Evolutionary conservation across 257 asterid genomes (phyloP).

Genomic region (Scutellaria galericulata): DNA sequence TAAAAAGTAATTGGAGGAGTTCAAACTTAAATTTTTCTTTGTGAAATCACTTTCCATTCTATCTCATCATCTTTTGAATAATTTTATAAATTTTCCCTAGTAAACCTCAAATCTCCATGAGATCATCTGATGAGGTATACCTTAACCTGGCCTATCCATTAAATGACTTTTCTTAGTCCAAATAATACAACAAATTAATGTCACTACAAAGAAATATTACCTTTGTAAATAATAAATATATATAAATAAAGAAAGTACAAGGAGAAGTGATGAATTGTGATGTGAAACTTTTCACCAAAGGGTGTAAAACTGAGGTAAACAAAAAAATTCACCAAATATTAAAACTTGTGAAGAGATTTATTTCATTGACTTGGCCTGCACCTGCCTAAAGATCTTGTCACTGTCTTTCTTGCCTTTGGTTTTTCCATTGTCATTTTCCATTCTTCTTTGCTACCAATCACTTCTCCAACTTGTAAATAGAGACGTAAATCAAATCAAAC

Average conservation of each 20-base stretch:
- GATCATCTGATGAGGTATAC: slow-evolving; percentile 15
- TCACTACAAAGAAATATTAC: not conserved
- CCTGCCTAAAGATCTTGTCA: slow-evolving; percentile 38
- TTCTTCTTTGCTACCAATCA: not conserved
- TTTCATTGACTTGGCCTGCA: slow-evolving; percentile 35
- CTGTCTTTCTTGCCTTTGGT: slow-evolving; percentile 42
- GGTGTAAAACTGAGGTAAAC: slow-evolving; percentile 46
- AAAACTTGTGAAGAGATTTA: slow-evolving; percentile 26
- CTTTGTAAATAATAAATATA: not conserved
- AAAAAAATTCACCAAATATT: slow-evolving; percentile 34
- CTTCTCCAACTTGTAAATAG: not conserved
- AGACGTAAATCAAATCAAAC: not conserved
- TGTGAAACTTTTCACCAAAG: slow-evolving; percentile 55
- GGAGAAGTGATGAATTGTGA: slow-evolving; percentile 38
- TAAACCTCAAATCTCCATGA: slow-evolving; percentile 2
- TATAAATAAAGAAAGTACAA: not conserved
- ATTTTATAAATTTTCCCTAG: not conserved
- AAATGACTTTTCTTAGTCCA: slow-evolving; percentile 37
- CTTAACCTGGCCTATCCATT: not conserved
- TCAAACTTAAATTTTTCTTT: too few species aligned
- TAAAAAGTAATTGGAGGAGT: too few species aligned
- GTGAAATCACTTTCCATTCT: too few species aligned
- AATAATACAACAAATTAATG: slow-evolving; percentile 17
- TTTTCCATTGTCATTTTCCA: slow-evolving; percentile 22
- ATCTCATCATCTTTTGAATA: too few species aligned